Base-by-base conservation (phyloP, 495 filamentous ascomycete genomes). In the Aeminium ludgeri region DNA sequence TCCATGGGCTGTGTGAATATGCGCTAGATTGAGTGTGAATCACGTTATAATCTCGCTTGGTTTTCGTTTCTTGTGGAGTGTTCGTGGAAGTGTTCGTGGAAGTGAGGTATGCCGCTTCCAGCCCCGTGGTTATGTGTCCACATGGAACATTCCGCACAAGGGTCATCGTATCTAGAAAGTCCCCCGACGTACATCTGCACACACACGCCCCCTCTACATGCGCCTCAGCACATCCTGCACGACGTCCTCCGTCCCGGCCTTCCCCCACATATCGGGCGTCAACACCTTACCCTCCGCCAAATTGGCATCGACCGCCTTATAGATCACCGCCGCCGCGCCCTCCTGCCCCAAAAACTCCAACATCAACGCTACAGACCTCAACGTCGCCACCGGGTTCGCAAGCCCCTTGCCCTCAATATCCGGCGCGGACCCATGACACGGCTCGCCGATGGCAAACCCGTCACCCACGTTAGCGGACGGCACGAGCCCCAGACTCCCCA, bases 401-500 rank as follows among this genome's bases (percentile, higher is more conserved):
- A 99, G 84, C 37, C 78, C 76, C 65, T 76, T 65, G 41, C 91
- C 91, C 72, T 83, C 74, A 55, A 99, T 99, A 56, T 99, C 89
- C 8, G 89, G 89, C 35, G 89, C 89, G 55, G 74, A 82, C 19
- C 89, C 89, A 62, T 99, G 89, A 66, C 89, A 99, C 40, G 89
- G 89, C 72, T 99, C 89, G 48, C 89, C 89, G 48, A 99, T 96
- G 49, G 80, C 91, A 55, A 99, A 95, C 27, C 67, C 71, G 56
- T 93, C 81, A 51, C 89, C 86, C 20, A 99, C 91, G 61, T 99
- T 99, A 41, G 89, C 89, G 46, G 72, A 80, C n/a, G 89, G 89
- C 1, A 97, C 91, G 6, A 97, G 72, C 44, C 89, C 89, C 32
- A 97, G 63, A 29, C 75, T 82, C n/a, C 87, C 89, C 28, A 97